phyloP scores from a whole-genome alignment of 192 early-diverging fungal species.

The Mortierella hygrophila region DNA sequence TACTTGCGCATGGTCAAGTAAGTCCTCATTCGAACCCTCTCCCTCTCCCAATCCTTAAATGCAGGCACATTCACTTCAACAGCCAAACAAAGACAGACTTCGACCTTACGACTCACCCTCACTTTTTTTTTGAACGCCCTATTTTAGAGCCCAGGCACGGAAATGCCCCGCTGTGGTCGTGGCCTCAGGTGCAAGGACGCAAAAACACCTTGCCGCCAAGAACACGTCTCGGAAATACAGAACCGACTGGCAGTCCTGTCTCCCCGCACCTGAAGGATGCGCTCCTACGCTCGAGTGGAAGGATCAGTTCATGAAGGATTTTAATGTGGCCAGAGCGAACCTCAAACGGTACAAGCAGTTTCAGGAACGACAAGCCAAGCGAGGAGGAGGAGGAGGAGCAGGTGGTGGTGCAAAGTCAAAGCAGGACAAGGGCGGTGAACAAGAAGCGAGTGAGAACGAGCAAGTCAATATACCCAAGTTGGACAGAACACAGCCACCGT shows the following conservation, averaged over 20 bases:
- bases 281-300: constrained; percentile 43
- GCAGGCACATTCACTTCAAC: not conserved
- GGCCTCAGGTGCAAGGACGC: constrained; percentile 14
- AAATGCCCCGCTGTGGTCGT: constrained; percentile 39
- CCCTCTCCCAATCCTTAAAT: not conserved
- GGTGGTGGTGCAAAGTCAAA: too few species aligned
- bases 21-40: not conserved
- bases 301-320: constrained; percentile 39
- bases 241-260: constrained; percentile 45
- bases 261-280: constrained; percentile 46
- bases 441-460: not conserved
- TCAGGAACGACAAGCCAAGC: not conserved
- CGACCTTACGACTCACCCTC: not conserved
- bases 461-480: not conserved
- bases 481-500: not conserved
- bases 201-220: constrained; percentile 36
- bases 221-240: constrained; percentile 45
- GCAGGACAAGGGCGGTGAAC: not conserved
- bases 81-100: not conserved
- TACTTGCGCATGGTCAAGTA: constrained; percentile 51
- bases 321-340: not conserved
- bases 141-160: constrained; percentile 37
- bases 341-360: constrained; percentile 13
- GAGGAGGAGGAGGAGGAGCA: not conserved
- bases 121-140: not conserved